Evolutionary conservation across 208 protist species (phyloP).

Genomic region (Tritrichomonas foetus): DNA sequence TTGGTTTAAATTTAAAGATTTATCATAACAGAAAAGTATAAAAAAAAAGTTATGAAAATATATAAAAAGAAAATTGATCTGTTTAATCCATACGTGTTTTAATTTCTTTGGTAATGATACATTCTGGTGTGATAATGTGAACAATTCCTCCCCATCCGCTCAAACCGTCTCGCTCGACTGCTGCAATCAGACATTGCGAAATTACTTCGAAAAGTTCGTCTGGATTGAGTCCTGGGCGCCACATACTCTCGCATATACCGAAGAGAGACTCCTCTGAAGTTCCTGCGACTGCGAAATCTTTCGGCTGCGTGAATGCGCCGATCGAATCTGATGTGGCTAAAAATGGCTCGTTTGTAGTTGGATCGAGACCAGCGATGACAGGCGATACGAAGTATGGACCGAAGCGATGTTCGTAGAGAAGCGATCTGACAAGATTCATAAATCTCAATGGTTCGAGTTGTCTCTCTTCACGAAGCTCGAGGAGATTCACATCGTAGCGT

Average conservation of each 20-base stretch:
- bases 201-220: constrained; percentile 60
- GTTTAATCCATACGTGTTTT: constrained; percentile 41
- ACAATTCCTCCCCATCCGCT: constrained; percentile 58
- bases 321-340: constrained; percentile 56
- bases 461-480: constrained; percentile 56
- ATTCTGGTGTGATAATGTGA: constrained; percentile 51
- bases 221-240: constrained; percentile 51
- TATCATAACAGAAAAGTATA: too few species aligned
- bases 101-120: constrained; percentile 32
- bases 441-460: constrained; percentile 54
- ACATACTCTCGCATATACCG: constrained; percentile 58
- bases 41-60: too few species aligned
- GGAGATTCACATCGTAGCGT: constrained; percentile 54
- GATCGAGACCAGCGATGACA: constrained; percentile 56
- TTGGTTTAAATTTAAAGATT: too few species aligned
- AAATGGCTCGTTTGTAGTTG: constrained; percentile 53
- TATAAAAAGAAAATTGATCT: too few species aligned
- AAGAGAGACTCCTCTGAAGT: constrained; percentile 55
- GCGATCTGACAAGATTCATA: constrained; percentile 55
- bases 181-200: constrained; percentile 56
- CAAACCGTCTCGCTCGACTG: constrained; percentile 56
- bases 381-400: constrained; percentile 60
- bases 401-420: constrained; percentile 60
- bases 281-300: constrained; percentile 59
- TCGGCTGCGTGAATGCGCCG: constrained; percentile 52